Conservation (phyloP, 129 eudicot genomes). For the Centella asiatica region DNA sequence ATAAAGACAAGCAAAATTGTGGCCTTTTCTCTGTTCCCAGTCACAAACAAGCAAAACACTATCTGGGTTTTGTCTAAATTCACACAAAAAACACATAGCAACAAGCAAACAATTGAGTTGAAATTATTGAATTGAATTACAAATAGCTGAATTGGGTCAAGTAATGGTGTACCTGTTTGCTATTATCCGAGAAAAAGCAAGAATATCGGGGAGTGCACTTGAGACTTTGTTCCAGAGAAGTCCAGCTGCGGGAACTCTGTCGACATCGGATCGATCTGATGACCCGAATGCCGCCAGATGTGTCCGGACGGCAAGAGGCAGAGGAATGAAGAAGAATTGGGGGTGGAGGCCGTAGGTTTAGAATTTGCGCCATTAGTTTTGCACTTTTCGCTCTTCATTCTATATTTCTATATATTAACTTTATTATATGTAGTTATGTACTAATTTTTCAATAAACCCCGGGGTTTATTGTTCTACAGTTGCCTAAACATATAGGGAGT, state of each 20-base stretch:
- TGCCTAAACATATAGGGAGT: too few relatives aligned
- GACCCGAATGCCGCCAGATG: background rate
- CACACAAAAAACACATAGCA: too few relatives aligned
- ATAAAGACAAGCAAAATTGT: too few relatives aligned
- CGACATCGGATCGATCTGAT: slow-evolving; percentile 3
- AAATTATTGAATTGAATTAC: too few relatives aligned
- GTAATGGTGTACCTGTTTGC: slow-evolving; percentile 67
- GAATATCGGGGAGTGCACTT: slow-evolving; percentile 32
- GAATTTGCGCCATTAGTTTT: slow-evolving; percentile 23
- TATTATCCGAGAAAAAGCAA: slow-evolving; percentile 51
- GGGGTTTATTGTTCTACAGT: too few relatives aligned
- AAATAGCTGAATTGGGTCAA: too few relatives aligned
- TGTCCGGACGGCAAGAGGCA: background rate
- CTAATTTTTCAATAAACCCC: too few relatives aligned
- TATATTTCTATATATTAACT: background rate
- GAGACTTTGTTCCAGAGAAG: slow-evolving; percentile 22
- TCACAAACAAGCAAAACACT: too few relatives aligned
- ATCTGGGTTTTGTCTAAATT: too few relatives aligned
- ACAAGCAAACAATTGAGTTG: too few relatives aligned
- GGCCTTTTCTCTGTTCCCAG: too few relatives aligned
- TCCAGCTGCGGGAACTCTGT: slow-evolving; percentile 18
- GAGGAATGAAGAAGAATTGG: background rate
- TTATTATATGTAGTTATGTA: too few relatives aligned
- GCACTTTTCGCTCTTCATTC: background rate
- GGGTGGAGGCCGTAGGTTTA: slow-evolving; percentile 15